Percentiles rank a stretch among this genome's conserved stretches.
Evolutionary conservation across 441 rosid genomes (phyloP).

Genomic region (Gossypium aridum): DNA sequence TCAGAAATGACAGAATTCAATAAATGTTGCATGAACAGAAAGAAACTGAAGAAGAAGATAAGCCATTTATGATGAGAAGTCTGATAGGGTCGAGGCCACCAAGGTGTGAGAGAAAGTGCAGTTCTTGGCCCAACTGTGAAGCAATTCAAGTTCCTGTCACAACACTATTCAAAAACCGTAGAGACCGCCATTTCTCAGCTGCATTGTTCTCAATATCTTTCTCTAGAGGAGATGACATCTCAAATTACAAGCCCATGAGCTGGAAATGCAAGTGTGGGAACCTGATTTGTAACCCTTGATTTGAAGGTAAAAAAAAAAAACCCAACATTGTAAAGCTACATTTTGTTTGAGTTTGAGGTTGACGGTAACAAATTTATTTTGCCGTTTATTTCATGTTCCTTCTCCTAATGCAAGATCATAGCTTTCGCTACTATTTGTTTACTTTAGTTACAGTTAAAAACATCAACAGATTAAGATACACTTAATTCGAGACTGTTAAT

Average conservation of each 20-base stretch:
- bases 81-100: slow-evolving; percentile 88
- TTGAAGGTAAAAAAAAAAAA: not conserved
- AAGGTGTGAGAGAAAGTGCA: slow-evolving; percentile 71
- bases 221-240: slow-evolving; percentile 53
- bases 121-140: slow-evolving; percentile 65
- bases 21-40: slow-evolving; percentile 19
- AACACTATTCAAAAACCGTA: slow-evolving; percentile 21
- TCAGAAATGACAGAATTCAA: not conserved
- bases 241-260: slow-evolving; percentile 93
- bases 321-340: not conserved
- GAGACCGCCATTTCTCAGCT: slow-evolving; percentile 18
- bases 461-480: not conserved
- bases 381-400: not conserved
- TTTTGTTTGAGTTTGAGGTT: not conserved
- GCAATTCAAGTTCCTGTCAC: slow-evolving; percentile 84
- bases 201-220: slow-evolving; percentile 25
- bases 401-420: not conserved
- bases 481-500: not conserved
- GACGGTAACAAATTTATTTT: not conserved
- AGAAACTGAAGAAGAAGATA: slow-evolving; percentile 28
- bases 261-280: slow-evolving; percentile 98
- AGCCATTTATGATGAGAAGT: slow-evolving; percentile 28
- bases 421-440: not conserved
- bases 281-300: slow-evolving; percentile 62
- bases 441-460: not conserved